phyloP scores from a whole-genome alignment of 495 filamentous ascomycete genomes.

The Pseudevernia furfuracea region DNA sequence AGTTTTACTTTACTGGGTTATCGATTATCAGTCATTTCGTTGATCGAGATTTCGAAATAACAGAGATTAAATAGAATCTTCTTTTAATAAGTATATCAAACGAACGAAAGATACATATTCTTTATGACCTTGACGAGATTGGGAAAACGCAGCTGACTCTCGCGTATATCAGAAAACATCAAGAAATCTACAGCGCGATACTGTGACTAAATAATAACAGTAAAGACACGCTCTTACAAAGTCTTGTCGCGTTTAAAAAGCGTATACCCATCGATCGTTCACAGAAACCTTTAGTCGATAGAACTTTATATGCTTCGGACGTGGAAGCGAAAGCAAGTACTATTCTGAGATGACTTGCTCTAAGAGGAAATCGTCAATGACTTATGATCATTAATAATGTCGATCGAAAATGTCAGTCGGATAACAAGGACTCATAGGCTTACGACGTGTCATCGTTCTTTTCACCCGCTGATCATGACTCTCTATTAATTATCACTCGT shows the following conservation, averaged over 20 bases:
- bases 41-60: neutral
- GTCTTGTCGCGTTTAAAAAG: neutral
- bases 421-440: too few relatives aligned
- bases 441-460: too few relatives aligned
- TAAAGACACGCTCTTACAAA: neutral
- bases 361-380: too few relatives aligned
- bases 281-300: neutral
- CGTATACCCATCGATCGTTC: neutral
- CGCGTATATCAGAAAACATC: neutral
- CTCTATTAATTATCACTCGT: too few relatives aligned
- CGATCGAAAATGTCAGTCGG: too few relatives aligned
- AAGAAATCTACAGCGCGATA: neutral
- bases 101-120: neutral
- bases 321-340: neutral
- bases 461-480: too few relatives aligned
- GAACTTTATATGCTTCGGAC: neutral
- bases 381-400: too few relatives aligned
- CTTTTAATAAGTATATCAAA: neutral
- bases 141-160: conserved; percentile 5
- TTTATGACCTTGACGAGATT: neutral
- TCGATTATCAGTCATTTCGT: neutral
- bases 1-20: conserved; percentile 3
- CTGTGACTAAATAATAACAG: neutral
- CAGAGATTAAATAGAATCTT: neutral
- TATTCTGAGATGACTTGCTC: too few relatives aligned